Conservation (phyloP, 169 alveolate genomes). For the Plasmodium reichenowi region DNA sequence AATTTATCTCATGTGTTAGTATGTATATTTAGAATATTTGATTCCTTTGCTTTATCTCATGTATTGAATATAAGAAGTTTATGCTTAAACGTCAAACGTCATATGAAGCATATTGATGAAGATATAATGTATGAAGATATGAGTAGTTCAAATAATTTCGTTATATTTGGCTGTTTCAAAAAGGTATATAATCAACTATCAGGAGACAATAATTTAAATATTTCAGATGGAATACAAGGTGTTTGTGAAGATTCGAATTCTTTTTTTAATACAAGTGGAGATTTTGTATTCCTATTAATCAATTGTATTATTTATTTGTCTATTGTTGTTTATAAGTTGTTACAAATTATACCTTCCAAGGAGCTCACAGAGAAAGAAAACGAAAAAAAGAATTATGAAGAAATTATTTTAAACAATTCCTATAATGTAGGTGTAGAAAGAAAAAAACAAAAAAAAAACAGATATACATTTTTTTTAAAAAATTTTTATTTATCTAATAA, state of each 20-base stretch:
- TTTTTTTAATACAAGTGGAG: conserved; percentile 43
- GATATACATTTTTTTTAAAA: conserved; percentile 30
- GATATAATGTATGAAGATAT: not conserved
- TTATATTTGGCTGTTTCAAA: not conserved
- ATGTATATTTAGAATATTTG: conserved; percentile 60
- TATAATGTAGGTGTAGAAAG: not conserved
- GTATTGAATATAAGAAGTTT: conserved; percentile 34
- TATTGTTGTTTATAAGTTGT: conserved; percentile 26
- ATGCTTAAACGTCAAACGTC: conserved; percentile 45
- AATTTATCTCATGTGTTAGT: conserved; percentile 42
- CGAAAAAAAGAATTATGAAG: not conserved
- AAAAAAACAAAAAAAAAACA: not conserved
- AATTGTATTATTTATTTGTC: conserved; percentile 36
- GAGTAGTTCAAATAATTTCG: not conserved
- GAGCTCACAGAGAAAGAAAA: not conserved
- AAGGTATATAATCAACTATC: too few relatives aligned
- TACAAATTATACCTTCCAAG: not conserved
- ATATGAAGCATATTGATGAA: conserved; percentile 23
- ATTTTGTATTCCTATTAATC: conserved; percentile 36
- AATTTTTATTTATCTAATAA: conserved; percentile 37
- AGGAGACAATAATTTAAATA: too few relatives aligned
- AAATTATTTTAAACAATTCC: not conserved
- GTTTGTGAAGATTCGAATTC: conserved; percentile 25
- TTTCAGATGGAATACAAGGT: not conserved
- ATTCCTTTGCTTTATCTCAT: conserved; percentile 67